Conservation (phyloP, 2,329 filamentous ascomycete genomes). For the Claviceps cyperi region DNA sequence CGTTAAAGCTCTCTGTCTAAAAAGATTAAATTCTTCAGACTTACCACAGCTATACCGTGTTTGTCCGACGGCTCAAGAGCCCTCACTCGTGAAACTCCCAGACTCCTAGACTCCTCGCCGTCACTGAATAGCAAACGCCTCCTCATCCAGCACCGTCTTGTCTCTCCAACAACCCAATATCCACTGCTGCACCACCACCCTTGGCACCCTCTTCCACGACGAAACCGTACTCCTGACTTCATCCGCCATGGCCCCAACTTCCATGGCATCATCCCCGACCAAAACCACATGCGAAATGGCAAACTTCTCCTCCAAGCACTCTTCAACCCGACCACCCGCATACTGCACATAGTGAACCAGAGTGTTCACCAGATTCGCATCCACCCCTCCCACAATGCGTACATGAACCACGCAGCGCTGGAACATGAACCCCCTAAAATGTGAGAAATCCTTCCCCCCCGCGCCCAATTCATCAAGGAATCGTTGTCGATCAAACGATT, state of each 20-base stretch:
- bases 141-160: conserved; percentile 66
- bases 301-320: conserved; percentile 24
- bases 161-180: conserved; percentile 69
- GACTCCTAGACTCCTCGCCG: no score
- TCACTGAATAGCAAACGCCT: conserved; percentile 31
- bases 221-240: conserved; percentile 33
- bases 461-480: conserved; percentile 42
- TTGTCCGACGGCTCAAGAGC: no score
- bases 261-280: conserved; percentile 24
- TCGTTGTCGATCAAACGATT: conserved; percentile 26
- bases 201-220: conserved; percentile 38
- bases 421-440: conserved; percentile 39
- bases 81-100: no score
- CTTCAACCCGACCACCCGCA: conserved; percentile 46
- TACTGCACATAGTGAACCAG: conserved; percentile 50
- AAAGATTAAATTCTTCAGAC: no score
- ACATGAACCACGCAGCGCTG: conserved; percentile 29
- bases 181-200: conserved; percentile 59
- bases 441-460: conserved; percentile 37
- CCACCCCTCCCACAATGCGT: conserved; percentile 12
- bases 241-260: conserved; percentile 22
- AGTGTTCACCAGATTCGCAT: conserved; percentile 22
- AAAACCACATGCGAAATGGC: conserved; percentile 59
- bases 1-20: no score
- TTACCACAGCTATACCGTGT: no score